Percentiles rank a stretch among this genome's conserved stretches.
Evolutionary conservation across 2,329 filamentous ascomycete genomes (phyloP).

Genomic region (Aureobasidium sp.): DNA sequence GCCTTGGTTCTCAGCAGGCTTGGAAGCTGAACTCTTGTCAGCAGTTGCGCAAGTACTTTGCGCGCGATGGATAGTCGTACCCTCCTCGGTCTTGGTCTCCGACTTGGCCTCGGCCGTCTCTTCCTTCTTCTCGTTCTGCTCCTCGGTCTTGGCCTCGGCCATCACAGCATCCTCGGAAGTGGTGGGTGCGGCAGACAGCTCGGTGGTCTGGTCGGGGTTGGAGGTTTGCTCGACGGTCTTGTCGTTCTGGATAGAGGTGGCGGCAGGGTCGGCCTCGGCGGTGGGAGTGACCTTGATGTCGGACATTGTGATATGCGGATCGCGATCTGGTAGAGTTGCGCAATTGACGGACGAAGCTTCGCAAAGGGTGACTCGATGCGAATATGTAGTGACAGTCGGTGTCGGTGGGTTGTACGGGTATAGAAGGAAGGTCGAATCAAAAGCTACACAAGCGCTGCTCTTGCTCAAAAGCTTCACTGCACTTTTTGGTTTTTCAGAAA

Average conservation of each 20-base stretch:
- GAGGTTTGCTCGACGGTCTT: slow-evolving; percentile 15
- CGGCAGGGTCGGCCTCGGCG: slow-evolving; percentile 15
- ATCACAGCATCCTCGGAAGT: slow-evolving; percentile 15
- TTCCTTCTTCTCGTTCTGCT: slow-evolving; percentile 15
- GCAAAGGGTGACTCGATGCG: not conserved
- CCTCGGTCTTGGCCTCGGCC: slow-evolving; percentile 16
- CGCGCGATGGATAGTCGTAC: not conserved
- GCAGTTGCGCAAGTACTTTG: not conserved
- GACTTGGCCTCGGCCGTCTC: not conserved
- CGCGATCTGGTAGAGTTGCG: not conserved
- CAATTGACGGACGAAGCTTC: not conserved
- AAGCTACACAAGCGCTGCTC: not conserved
- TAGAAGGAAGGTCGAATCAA: not conserved
- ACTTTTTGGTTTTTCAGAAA: slow-evolving; percentile 5
- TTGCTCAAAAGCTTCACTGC: slow-evolving; percentile 3
- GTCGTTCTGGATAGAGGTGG: slow-evolving; percentile 16
- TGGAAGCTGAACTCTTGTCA: not conserved
- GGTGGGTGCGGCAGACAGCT: slow-evolving; percentile 15
- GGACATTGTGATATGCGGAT: slow-evolving; percentile 12
- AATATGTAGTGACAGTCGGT: not conserved
- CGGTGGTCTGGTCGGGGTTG: slow-evolving; percentile 14
- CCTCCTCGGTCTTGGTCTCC: slow-evolving; percentile 5
- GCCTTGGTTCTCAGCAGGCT: slow-evolving; percentile 7
- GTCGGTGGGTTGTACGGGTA: not conserved
- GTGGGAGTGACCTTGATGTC: slow-evolving; percentile 11